A percentile compares a stretch with the other conserved stretches of the same genome.
Evolutionary conservation across 805 yeast species (phyloP).

Genomic region (Spathaspora boniae): DNA sequence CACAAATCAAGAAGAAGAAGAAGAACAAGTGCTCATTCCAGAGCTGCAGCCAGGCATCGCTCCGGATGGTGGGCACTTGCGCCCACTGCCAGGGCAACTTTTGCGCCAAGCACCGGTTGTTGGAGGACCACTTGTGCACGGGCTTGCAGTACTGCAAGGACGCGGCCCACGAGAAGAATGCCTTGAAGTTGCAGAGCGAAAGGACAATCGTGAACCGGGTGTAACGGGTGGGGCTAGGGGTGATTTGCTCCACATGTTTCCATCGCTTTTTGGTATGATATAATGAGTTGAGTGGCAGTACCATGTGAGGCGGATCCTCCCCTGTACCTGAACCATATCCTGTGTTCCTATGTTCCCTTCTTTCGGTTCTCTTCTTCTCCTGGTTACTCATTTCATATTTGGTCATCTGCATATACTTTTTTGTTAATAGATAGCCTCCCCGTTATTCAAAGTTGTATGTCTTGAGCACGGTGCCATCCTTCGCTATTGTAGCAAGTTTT

Average conservation of each 20-base stretch:
- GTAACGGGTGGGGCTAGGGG: constrained; percentile 18
- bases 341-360: too few species aligned
- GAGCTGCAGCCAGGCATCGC: constrained; percentile 61
- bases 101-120: constrained; percentile 81
- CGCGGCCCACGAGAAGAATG: constrained; percentile 77
- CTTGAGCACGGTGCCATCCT: too few species aligned
- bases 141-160: constrained; percentile 81
- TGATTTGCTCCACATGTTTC: neutral
- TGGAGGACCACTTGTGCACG: constrained; percentile 79
- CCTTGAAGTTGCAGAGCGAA: constrained; percentile 76
- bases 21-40: constrained; percentile 50
- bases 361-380: neutral
- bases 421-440: too few species aligned
- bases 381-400: neutral
- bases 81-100: constrained; percentile 78
- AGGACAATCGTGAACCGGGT: constrained; percentile 78
- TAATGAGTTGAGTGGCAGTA: neutral
- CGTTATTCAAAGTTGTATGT: too few species aligned
- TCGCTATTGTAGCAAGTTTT: constrained; percentile 35
- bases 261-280: neutral
- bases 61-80: constrained; percentile 77
- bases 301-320: too few species aligned
- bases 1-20: constrained; percentile 29
- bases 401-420: neutral
- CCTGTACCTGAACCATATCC: too few species aligned